Evolutionary conservation across 2,329 filamentous ascomycete genomes (phyloP), one percentile per base, ranked within the genome.

Genomic region (Penicillium sclerotiorum): DNA sequence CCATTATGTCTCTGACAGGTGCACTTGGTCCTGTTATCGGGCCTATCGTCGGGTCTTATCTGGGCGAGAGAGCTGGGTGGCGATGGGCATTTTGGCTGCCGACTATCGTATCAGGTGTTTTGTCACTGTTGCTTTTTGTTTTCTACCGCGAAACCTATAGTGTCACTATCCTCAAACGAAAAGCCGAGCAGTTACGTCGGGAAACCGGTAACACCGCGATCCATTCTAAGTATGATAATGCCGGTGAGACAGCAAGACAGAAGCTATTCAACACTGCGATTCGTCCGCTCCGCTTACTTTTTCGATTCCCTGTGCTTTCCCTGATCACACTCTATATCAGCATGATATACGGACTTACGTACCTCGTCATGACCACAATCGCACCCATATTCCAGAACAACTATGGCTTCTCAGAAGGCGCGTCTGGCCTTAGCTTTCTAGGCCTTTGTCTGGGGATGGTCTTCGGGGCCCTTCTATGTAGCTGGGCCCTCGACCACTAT

Each of bases 61-160:
- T 43, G 25, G 40, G 40, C n/a, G 27, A 43, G 17, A 17, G 40
- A 43, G 40, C 40, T 20, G 40, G 40, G 2, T 43, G 40, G 40
- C 40, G 40, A 43, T 43, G 40, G 40, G 40, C 40, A 8, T 43
- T 43, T n/a, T 43, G 40, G 40, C 17, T 43, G 15, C 40, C 40
- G 23, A 43, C 40, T 11, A 43, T 43, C 11, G 40, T 43, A 32
- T 43, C 40, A 9, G 40, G 40, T 12, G 27, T 18, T 11, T 9
- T 43, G 12, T 43, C 40, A 11, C 20, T 43, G 28, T 9, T 32
- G 4, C 40, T 43, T 43, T 25, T 43, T 18, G 40, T n/a, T 32
- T 32, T 43, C 40, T 43, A 43, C 22, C 25, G 27, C 17, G 40
- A 43, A 17, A 43, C 40, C 15, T 43, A 43, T 12, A 43, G 33